A percentile compares a stretch with the other conserved stretches of the same genome.
Evolutionary conservation across 345 rosid species (phyloP).

Genomic region (Corchorus capsularis): DNA sequence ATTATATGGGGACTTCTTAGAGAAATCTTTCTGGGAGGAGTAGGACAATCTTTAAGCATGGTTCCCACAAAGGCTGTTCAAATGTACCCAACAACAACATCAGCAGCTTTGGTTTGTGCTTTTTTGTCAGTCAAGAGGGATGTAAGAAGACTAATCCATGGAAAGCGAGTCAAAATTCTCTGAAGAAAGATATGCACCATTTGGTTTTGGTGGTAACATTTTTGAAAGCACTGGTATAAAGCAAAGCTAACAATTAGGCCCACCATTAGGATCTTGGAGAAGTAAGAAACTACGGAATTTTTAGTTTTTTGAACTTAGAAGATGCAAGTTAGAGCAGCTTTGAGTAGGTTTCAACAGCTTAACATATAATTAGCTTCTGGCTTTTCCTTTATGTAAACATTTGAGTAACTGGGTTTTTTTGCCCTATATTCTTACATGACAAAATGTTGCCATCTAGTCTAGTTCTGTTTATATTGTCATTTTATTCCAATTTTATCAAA

Average conservation of each 20-base stretch:
- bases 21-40: conserved; percentile 36
- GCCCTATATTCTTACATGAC: neutral
- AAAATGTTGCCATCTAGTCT: too few relatives aligned
- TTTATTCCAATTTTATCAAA: neutral
- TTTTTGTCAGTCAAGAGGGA: conserved; percentile 65
- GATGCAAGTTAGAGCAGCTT: neutral
- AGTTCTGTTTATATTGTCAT: neutral
- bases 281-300: neutral
- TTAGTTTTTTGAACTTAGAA: neutral
- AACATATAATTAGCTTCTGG: neutral
- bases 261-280: neutral
- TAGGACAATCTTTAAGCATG: conserved; percentile 19
- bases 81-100: conserved; percentile 53
- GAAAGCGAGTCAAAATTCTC: conserved; percentile 20
- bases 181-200: neutral
- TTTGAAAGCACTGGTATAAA: neutral
- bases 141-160: conserved; percentile 50
- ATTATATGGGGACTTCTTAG: conserved; percentile 60
- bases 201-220: conserved; percentile 10
- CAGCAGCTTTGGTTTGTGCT: conserved; percentile 52
- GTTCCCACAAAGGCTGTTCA: conserved; percentile 21
- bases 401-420: neutral
- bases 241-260: neutral
- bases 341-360: neutral
- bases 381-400: neutral